Base-by-base conservation (phyloP, 768 basidiomycete genomes). In the Agrocybe pediades region DNA sequence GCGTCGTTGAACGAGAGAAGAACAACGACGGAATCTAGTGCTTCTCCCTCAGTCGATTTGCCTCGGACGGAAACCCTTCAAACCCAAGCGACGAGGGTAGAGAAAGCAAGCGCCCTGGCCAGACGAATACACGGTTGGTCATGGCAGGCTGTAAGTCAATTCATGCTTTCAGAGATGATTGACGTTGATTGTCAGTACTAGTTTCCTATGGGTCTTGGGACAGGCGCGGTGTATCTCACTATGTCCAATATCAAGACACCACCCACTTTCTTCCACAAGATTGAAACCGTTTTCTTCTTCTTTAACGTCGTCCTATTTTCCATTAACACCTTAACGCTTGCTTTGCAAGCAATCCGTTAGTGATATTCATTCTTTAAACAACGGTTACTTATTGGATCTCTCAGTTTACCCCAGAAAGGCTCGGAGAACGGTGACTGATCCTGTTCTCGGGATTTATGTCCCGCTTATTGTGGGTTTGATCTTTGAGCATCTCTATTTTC, bases 121-220 rank as follows among this genome's bases (percentile, higher is more conserved):
- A 63, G 74, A 26, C 69, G 77, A n/a, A 75, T 80, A 41, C 77
- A 80, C 62, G 75, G 77, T 41, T 79, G 77, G 77, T 71, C 74
- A 36, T 79, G 78, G 77, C 77, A 80, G 62, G 76, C 76, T 49
- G 77, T 80, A 59, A 26, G 76, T 69, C 11, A 39, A 25, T 26
- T 21, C 15, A 21, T 16, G 9, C n/a, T 39, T 1, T 25, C 11
- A 15, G 7, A 23, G n/a, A 9, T 52, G 29, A 29, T 30, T 26
- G 8, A 49, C 15, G 6, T 21, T 48, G 19, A 36, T 13, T 29
- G 21, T 26, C 21, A 6, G 1, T 20, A 41, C 25, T 46, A 79
- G 78, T 79, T 79, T 58, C 76, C 77, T 0, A 72, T 80, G 40
- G 77, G 78, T 33, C 78, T 79, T 75, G 77, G 78, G 30, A 79